Percentiles rank a stretch among this genome's conserved stretches.
Conservation (phyloP, 179 eudicot genomes). For the Beta corolliflora region DNA sequence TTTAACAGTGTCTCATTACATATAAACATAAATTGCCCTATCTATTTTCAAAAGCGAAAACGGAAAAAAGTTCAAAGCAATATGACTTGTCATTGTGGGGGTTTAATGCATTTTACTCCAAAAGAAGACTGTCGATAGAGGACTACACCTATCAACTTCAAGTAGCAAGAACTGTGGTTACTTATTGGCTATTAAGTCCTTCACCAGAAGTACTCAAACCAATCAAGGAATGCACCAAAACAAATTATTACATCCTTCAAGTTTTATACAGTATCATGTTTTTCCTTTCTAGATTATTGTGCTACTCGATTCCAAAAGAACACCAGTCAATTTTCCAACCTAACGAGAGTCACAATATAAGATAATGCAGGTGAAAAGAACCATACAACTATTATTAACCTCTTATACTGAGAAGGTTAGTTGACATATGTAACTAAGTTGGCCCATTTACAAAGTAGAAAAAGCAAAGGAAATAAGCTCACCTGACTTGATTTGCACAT, state of each 20-base stretch:
- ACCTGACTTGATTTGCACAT: conserved; percentile 94
- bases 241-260: background rate
- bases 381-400: background rate
- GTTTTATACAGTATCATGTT: background rate
- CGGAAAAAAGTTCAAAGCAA: too few relatives aligned
- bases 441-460: background rate
- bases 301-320: background rate
- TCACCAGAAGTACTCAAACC: background rate
- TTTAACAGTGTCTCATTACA: too few relatives aligned
- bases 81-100: too few relatives aligned
- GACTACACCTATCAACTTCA: background rate
- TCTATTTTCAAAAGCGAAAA: too few relatives aligned
- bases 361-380: conserved; percentile 5
- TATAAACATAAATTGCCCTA: too few relatives aligned
- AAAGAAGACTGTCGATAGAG: too few relatives aligned
- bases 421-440: background rate
- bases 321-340: background rate
- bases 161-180: background rate
- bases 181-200: background rate
- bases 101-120: background rate
- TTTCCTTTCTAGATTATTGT: background rate
- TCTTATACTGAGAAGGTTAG: conserved; percentile 4
- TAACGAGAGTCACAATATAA: background rate
- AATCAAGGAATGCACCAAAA: background rate
- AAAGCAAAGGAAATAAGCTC: conserved; percentile 20